Base-by-base conservation (phyloP, 1,139 yeast genomes). In the Blastobotrys illinoisensis region DNA sequence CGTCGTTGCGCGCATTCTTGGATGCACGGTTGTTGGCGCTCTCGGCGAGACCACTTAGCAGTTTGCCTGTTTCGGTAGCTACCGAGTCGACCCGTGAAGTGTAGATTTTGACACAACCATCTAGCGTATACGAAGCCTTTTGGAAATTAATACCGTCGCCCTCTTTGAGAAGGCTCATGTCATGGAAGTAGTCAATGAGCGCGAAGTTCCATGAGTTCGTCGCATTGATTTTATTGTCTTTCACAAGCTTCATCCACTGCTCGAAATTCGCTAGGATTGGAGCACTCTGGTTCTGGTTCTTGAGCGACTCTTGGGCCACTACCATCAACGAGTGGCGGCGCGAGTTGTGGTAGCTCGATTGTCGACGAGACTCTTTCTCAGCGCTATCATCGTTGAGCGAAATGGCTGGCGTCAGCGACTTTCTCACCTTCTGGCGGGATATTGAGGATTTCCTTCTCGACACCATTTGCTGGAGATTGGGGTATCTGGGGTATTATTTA, bases 61-160 rank as follows among this genome's bases (percentile, higher is more conserved):
- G 74, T 63, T 85, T 83, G 3, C 96, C 96, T 0, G 97, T 89
- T 64, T 91, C 98, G 1, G 87, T 85, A 1, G 93, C 96, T 0
- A 89, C 96, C 0, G 96, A 86, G 63, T 91, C 98, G 16, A 93
- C 91, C 64, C 99, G 79, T 32, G 90, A 84, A 7, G 90, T 81
- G 64, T 88, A 88, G 51, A 88, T 86, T 70, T 87, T 87, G 46
- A 87, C 88, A 73, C 96, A 88, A 0, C 96, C 96, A 64, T 88
- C 95, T 46, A 88, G 71, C 0, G 95, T 86, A 1, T 89, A 86
- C 1, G 89, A 81, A 0, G 95, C 95, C 60, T 79, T 80, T 64
- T 85, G 93, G 65, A 87, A 87, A 64, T 85, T 85, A 62, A 85
- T 82, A 19, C 81, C 77, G 55, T 82, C 84, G 3, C 86, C 87